Evolutionary conservation across 75 land plant genomes (phyloP), one percentile per base, ranked within the genome.

Genomic region (Cunninghamia lanceolata): DNA sequence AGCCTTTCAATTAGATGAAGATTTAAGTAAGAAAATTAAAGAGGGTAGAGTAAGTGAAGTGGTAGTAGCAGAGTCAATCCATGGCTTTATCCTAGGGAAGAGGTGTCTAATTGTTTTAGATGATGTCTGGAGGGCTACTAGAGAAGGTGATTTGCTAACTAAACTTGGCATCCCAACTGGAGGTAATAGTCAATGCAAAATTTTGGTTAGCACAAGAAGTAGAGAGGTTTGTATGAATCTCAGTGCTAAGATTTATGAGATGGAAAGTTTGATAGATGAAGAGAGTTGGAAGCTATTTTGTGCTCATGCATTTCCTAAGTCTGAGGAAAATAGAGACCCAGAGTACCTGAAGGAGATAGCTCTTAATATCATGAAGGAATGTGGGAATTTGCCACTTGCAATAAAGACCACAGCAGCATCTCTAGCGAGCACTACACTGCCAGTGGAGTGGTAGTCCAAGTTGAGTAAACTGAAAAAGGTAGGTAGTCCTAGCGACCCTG

Each of bases 201-300:
- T 87, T 68, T 36, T 87, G 16, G 84, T 85, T 2, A 87, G 85
- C 4, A 74, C 85, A 40, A 76, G 36, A 3, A 35, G 76, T 28
- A 50, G 9, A 32, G 85, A 76, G 47, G 85, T 81, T 13, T 28
- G 36, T 34, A 47, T 43, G 25, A 84, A 76, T 81, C 19, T 63
- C 17, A 70, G 19, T 9, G 1, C 30, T 45, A 2, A 45, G 14
- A 46, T 47, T 9, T 53, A 52, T 14, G 47, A 28, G 17, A 46
- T 84, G 83, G 38, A 42, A 25, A 0, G 25, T 1, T 34, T 87
- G 36, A 9, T 30, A 84, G 82, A 84, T 8, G 70, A 84, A 14
- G 82, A 87, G 3, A 50, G 85, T 35, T 87, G 88, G 88, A 34
- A 30, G 3, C n/a, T 87, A 25, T 87, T 84, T 52, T 52, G 38